phyloP scores from a whole-genome alignment of 1,284 basidiomycete genomes.

The Melampsora abietis-canadensis region DNA sequence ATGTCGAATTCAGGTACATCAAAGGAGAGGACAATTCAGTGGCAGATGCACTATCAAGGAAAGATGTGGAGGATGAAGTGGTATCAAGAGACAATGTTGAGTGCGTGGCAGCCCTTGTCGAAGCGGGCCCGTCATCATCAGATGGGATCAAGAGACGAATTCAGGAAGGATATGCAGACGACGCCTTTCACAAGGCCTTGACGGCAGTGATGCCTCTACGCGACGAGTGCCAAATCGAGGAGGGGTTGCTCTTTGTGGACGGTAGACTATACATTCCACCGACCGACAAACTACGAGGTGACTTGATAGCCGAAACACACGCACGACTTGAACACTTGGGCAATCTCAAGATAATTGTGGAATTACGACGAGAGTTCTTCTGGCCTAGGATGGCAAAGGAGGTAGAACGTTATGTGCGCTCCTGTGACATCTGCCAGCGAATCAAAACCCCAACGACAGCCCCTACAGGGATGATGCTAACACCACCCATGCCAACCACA shows the following conservation, averaged over 20 bases:
- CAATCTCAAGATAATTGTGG: not conserved
- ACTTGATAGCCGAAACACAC: constrained; percentile 2
- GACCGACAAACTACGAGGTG: too few relatives aligned
- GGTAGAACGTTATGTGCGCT: not conserved
- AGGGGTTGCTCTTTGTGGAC: constrained; percentile 9
- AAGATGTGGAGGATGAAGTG: constrained; percentile 1
- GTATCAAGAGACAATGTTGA: too few relatives aligned
- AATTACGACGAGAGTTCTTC: constrained; percentile 14
- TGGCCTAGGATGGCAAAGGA: constrained; percentile 7
- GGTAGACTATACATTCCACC: not conserved
- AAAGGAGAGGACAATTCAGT: constrained; percentile 54
- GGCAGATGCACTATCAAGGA: constrained; percentile 54
- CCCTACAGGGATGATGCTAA: constrained; percentile 14
- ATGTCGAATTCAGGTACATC: constrained; percentile 52
- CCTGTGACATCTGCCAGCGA: not conserved
- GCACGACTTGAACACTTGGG: constrained; percentile 7
- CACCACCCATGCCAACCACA: not conserved
- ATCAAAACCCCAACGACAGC: not conserved
- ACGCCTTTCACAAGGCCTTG: constrained; percentile 2
- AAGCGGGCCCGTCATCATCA: too few relatives aligned
- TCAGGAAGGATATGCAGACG: not conserved
- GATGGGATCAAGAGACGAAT: not conserved
- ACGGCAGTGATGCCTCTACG: constrained; percentile 11
- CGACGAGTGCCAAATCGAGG: not conserved
- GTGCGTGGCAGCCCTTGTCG: too few relatives aligned